Conservation (phyloP, 495 filamentous ascomycete species). For the Cladorrhinum samala region DNA sequence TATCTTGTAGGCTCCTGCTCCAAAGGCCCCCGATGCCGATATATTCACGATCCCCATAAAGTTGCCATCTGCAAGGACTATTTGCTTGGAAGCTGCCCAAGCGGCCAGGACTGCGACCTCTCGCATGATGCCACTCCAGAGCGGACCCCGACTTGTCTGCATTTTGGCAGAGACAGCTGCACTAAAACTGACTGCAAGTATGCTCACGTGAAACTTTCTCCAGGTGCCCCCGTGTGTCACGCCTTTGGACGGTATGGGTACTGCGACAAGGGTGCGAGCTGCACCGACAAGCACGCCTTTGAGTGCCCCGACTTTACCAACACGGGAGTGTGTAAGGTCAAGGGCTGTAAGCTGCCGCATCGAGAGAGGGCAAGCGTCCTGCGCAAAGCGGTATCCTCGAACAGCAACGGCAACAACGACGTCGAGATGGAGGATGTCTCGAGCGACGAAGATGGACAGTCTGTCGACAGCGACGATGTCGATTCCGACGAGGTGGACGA, state of each 20-base stretch:
- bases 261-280: constrained; percentile 75
- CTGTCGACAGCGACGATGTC: constrained; percentile 76
- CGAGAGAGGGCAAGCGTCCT: constrained; percentile 73
- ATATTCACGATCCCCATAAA: constrained; percentile 78
- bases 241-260: constrained; percentile 83
- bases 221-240: constrained; percentile 76
- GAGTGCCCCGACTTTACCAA: constrained; percentile 97
- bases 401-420: constrained; percentile 25
- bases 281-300: constrained; percentile 73
- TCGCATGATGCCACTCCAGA: constrained; percentile 86
- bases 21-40: constrained; percentile 73
- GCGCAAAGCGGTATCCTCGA: constrained; percentile 29
- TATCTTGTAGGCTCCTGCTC: constrained; percentile 64
- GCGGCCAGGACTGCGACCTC: constrained; percentile 80
- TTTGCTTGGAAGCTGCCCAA: constrained; percentile 69
- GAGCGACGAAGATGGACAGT: constrained; percentile 77
- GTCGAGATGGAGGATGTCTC: constrained; percentile 70
- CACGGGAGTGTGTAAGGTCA: constrained; percentile 73
- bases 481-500: constrained; percentile 85
- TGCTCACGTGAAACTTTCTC: constrained; percentile 76
- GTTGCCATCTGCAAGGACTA: constrained; percentile 89
- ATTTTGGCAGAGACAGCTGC: constrained; percentile 88
- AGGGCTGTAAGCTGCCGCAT: constrained; percentile 79
- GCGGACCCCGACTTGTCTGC: constrained; percentile 79
- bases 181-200: constrained; percentile 85